These are phyloP conservation scores for Alternaria rosae DNA, from an alignment of 2,329 filamentous ascomycete species.

Conservation along the genomic window DNA sequence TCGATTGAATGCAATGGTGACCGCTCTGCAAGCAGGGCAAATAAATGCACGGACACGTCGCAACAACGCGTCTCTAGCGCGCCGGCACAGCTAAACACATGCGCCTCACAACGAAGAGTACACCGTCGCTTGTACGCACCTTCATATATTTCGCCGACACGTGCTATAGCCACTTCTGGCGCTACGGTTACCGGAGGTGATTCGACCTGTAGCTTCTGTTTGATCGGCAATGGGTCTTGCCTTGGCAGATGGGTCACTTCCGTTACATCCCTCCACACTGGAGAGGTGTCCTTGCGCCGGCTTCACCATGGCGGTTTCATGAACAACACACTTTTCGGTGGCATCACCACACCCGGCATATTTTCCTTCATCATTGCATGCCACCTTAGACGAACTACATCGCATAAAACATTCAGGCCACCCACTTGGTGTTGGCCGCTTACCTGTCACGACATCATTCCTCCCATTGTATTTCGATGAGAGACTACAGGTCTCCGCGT, in stretches of 20 bases:
- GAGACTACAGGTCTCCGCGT: not conserved
- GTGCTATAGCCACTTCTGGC: not conserved
- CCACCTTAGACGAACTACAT: not conserved
- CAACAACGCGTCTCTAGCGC: conserved; percentile 12
- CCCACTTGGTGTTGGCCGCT: not conserved
- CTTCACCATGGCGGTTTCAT: conserved; percentile 13
- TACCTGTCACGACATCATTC: not conserved
- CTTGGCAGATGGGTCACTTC: conserved; percentile 21
- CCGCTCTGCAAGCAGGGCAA: not conserved
- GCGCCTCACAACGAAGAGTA: conserved; percentile 8
- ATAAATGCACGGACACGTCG: conserved; percentile 2
- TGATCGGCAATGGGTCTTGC: conserved; percentile 15
- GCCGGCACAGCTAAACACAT: conserved; percentile 3
- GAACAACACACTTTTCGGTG: not conserved
- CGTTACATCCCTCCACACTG: conserved; percentile 8
- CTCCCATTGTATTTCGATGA: conserved; percentile 12
- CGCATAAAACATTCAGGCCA: not conserved
- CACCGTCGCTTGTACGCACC: conserved; percentile 12
- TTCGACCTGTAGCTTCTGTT: conserved; percentile 10
- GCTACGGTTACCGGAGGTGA: conserved; percentile 9
- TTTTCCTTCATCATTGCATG: conserved; percentile 1
- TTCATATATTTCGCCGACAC: conserved; percentile 9
- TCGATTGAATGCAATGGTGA: not conserved
- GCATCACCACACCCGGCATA: not conserved
- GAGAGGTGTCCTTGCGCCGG: conserved; percentile 23